Evolutionary conservation across 345 rosid genomes (phyloP).

Genomic region (Eucalyptus guilfoylei): DNA sequence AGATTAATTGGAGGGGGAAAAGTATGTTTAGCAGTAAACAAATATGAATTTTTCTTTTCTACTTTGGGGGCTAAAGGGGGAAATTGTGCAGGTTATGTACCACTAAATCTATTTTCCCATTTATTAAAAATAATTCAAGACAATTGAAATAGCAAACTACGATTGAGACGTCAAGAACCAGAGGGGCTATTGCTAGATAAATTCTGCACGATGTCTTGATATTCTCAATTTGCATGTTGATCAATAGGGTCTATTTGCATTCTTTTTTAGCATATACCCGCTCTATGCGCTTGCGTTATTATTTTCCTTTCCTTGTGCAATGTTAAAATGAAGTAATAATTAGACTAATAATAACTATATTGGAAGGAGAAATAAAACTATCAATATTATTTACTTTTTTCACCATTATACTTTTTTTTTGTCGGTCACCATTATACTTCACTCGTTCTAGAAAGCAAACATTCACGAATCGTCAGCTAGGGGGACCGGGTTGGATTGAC

Average conservation of each 20-base stretch:
- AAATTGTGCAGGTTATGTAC: background rate
- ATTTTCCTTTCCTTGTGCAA: background rate
- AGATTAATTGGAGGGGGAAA: background rate
- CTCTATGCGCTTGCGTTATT: background rate
- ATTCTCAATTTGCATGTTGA: background rate
- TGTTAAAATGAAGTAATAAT: background rate
- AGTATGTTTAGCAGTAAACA: background rate
- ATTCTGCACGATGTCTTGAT: accelerated
- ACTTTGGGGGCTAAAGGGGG: background rate
- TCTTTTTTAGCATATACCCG: background rate
- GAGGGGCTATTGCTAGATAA: background rate
- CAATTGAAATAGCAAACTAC: background rate
- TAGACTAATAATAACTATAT: background rate
- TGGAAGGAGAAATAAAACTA: background rate
- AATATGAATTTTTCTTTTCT: background rate
- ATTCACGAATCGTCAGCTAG: background rate
- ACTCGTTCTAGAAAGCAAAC: background rate
- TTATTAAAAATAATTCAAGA: background rate
- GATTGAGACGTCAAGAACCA: background rate
- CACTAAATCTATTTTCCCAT: background rate
- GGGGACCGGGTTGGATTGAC: background rate
- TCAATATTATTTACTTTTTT: background rate
- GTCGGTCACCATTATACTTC: background rate
- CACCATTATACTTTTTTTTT: background rate
- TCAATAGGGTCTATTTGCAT: background rate